These are phyloP conservation scores for Fusarium udum DNA, from an alignment of 2,329 filamentous ascomycete species.

Conservation along the genomic window DNA sequence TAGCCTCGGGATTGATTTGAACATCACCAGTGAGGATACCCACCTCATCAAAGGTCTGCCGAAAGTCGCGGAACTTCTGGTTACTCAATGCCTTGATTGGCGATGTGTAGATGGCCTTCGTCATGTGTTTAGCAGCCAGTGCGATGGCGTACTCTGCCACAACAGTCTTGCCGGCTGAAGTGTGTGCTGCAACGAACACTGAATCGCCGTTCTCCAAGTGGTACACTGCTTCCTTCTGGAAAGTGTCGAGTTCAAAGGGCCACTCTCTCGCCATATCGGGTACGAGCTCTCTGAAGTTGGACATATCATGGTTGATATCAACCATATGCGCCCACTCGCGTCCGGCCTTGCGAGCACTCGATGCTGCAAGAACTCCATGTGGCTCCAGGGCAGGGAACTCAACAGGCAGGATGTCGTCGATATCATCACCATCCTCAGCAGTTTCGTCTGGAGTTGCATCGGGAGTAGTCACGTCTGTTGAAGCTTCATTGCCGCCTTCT, in stretches of 20 bases:
- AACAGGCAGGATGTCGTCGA: constrained; percentile 87
- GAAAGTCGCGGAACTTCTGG: constrained; percentile 97
- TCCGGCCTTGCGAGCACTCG: constrained; percentile 76
- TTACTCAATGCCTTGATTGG: constrained; percentile 99
- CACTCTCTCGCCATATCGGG: constrained; percentile 96
- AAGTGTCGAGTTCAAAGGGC: constrained; percentile 97
- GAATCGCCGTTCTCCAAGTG: constrained; percentile 96
- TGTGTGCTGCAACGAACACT: constrained; percentile 97
- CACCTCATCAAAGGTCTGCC: constrained; percentile 90
- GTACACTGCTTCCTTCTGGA: constrained; percentile 98
- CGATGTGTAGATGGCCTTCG: constrained; percentile 98
- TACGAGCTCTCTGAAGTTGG: constrained; percentile 93
- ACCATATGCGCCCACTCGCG: constrained; percentile 99
- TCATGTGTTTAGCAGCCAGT: constrained; percentile 97
- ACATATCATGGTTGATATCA: constrained; percentile 89
- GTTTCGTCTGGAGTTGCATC: constrained; percentile 50
- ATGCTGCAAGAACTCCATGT: constrained; percentile 76
- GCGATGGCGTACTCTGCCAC: constrained; percentile 98
- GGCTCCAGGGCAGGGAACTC: constrained; percentile 94
- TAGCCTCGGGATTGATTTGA: constrained; percentile 96
- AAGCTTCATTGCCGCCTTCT: constrained; percentile 45
- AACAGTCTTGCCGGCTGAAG: constrained; percentile 96
- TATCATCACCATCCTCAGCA: constrained; percentile 67
- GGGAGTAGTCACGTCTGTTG: constrained; percentile 33
- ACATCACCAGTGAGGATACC: constrained; percentile 97